phyloP scores from a whole-genome alignment of 2,329 filamentous ascomycete species.

The Colletotrichum liaoningense region DNA sequence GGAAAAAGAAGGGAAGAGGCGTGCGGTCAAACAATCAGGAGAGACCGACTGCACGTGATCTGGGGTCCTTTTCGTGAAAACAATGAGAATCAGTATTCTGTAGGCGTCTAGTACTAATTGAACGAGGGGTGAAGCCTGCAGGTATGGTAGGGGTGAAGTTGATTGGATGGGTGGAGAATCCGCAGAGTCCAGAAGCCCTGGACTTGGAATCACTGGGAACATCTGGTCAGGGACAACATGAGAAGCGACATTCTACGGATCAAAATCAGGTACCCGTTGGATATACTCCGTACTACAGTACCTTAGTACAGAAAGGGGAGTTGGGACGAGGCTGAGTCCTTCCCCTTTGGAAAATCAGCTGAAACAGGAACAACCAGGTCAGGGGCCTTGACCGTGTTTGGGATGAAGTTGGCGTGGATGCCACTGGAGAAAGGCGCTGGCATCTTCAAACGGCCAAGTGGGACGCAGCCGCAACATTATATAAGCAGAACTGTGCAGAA shows the following conservation, averaged over 20 bases:
- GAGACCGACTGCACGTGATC: slow-evolving; percentile 9
- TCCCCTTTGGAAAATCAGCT: slow-evolving; percentile 28
- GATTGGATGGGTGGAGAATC: slow-evolving; percentile 9
- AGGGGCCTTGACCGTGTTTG: slow-evolving; percentile 8
- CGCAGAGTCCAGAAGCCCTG: not conserved
- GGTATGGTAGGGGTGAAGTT: not conserved
- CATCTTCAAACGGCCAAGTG: slow-evolving; percentile 32
- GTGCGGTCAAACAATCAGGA: not conserved
- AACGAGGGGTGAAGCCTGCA: not conserved
- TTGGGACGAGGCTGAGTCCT: slow-evolving; percentile 20
- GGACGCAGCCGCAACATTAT: slow-evolving; percentile 17
- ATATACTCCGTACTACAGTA: too few species aligned
- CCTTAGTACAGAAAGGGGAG: not conserved
- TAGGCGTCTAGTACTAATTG: too few species aligned
- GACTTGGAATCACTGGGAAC: not conserved
- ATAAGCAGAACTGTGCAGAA: not conserved
- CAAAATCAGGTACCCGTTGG: too few species aligned
- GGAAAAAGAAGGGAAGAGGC: not conserved
- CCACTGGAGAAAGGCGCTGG: not conserved
- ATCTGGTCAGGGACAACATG: not conserved
- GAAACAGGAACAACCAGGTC: slow-evolving; percentile 33
- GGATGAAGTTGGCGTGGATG: slow-evolving; percentile 5
- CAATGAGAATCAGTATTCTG: too few species aligned
- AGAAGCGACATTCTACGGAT: not conserved
- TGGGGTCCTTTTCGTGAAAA: slow-evolving; percentile 9